Evolutionary conservation across 805 yeast species (phyloP).

Genomic region (Wickerhamomyces kurtzmanii): DNA sequence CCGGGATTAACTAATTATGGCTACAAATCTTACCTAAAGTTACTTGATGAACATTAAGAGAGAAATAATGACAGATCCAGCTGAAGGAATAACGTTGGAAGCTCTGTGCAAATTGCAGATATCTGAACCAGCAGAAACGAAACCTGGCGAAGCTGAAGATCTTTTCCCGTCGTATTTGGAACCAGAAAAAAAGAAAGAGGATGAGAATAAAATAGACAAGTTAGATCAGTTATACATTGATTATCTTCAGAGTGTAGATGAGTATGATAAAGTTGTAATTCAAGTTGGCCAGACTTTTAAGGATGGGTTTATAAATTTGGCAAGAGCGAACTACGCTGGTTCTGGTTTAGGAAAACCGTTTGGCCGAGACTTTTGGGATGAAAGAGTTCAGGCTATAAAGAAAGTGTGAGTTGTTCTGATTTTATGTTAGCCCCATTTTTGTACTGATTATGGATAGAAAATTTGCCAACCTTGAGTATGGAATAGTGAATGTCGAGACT

Average conservation of each 20-base stretch:
- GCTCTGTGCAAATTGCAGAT: constrained; percentile 1
- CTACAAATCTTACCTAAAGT: too few species aligned
- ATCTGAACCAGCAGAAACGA: constrained; percentile 3
- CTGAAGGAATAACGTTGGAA: constrained; percentile 1
- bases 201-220: neutral
- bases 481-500: constrained; percentile 1
- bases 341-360: constrained; percentile 18
- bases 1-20: too few species aligned
- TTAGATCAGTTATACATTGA: too few species aligned
- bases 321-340: constrained; percentile 33
- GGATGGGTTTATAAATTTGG: constrained; percentile 28
- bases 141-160: constrained; percentile 4
- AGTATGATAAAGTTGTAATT: constrained; percentile 4
- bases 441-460: too few species aligned
- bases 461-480: neutral
- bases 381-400: constrained; percentile 16
- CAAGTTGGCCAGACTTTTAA: constrained; percentile 4
- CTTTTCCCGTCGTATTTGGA: constrained; percentile 1
- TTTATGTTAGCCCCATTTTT: too few species aligned
- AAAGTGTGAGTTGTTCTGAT: constrained; percentile 4
- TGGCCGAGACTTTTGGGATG: constrained; percentile 33
- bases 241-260: constrained; percentile 7
- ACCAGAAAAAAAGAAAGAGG: neutral
- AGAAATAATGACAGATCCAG: neutral
- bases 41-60: too few species aligned